Base-by-base conservation (phyloP, 1,139 yeast genomes). In the Sugiyamaella grinbergsii region DNA sequence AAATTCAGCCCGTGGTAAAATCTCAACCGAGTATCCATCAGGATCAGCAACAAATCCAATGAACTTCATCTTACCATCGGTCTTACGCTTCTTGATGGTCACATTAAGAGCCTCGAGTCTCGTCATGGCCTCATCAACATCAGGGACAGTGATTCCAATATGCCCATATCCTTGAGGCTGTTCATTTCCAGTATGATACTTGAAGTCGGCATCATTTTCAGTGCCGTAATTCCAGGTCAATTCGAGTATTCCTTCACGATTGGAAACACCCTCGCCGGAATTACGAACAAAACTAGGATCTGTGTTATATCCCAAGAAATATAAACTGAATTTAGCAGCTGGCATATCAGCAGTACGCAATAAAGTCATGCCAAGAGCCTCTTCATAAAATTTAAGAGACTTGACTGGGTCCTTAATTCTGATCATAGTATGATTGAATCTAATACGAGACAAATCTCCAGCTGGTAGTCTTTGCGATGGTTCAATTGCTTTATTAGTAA, bases 141-240 rank as follows among this genome's bases (percentile, higher is more conserved):
- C 82, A 36, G 78, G 73, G 54, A 83, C 80, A n/a, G 88, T 75
- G 44, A 93, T 73, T 62, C 95, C 87, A 54, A 87, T 77, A 71
- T 91, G 96, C 32, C 95, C 95, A 65, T 79, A 93, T 13, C 98
- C 98, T 63, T 80, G 83, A 15, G 85, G 82, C 38, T 81, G 77
- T 18, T 82, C 83, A 68, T 90, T 89, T 52, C 96, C 95, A 59
- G 83, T 86, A 69, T 91, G 95, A 71, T 93, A 93, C 32, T 78
- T 79, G 71, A 89, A 87, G 11, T 77, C 76, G 10, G 78, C 75
- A 57, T 91, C 96, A 23, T 73, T 65, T 66, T 93, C 98, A 15
- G 98, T 87, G 24, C 98, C 98, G 83, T 89, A 90, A 71, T 93
- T 93, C 73, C 89, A 94, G 42, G 98, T 91, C 65, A 93, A 76